Evolutionary conservation across 208 protist species (phyloP).

Genomic region (Angomonas ambiguus): DNA sequence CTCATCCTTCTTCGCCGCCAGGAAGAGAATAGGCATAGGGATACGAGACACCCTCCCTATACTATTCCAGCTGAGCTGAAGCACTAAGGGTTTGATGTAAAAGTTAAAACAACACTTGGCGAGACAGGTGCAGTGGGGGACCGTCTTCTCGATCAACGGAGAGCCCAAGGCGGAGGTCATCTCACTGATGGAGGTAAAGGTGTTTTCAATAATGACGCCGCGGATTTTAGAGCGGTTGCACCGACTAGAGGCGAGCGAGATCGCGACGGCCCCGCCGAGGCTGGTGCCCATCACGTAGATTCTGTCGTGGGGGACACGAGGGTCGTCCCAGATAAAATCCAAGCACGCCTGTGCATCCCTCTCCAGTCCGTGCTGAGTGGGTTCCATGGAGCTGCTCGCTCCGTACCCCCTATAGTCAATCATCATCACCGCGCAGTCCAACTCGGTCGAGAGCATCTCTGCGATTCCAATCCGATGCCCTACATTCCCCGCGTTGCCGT

Average conservation of each 20-base stretch:
- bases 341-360: slow-evolving; percentile 83
- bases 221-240: slow-evolving; percentile 39
- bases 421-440: slow-evolving; percentile 80
- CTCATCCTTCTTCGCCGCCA: slow-evolving; percentile 77
- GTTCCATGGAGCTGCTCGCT: slow-evolving; percentile 40
- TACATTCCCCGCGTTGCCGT: slow-evolving; percentile 91
- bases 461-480: slow-evolving; percentile 81
- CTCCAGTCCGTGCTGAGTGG: slow-evolving; percentile 71
- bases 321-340: slow-evolving; percentile 58
- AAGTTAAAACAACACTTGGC: slow-evolving; percentile 47
- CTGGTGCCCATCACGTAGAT: slow-evolving; percentile 89
- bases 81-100: slow-evolving; percentile 72
- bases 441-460: slow-evolving; percentile 31
- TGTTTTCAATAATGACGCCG: slow-evolving; percentile 88
- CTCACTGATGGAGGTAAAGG: slow-evolving; percentile 86
- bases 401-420: slow-evolving; percentile 91
- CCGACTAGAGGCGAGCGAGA: slow-evolving; percentile 59
- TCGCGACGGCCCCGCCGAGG: slow-evolving; percentile 85
- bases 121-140: slow-evolving; percentile 3
- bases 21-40: slow-evolving; percentile 68
- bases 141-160: slow-evolving; percentile 16
- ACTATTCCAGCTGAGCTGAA: slow-evolving; percentile 68
- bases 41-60: slow-evolving; percentile 35
- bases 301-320: slow-evolving; percentile 52
- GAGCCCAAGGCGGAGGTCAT: slow-evolving; percentile 54